Conservation (phyloP, 257 asterid genomes). For the Osmanthus fragrans region DNA sequence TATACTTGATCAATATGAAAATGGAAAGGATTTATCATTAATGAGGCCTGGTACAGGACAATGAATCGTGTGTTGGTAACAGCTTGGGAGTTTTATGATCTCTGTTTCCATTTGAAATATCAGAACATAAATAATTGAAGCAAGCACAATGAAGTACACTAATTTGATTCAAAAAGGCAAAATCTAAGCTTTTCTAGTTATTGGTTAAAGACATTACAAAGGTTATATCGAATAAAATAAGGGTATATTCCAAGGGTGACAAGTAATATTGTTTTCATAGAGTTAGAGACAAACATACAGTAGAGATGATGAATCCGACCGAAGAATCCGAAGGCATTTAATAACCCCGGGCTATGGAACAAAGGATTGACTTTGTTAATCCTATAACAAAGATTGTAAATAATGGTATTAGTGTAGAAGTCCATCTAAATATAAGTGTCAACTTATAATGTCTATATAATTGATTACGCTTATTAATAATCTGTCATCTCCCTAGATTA, state of each 20-base stretch:
- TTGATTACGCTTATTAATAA: background rate
- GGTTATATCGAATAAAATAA: background rate
- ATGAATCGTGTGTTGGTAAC: background rate
- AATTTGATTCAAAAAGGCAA: background rate
- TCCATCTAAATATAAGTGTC: background rate
- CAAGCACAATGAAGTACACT: background rate
- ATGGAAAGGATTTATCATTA: background rate
- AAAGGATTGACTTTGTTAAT: background rate
- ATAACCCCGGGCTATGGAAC: background rate
- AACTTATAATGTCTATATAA: background rate
- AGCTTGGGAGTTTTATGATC: background rate
- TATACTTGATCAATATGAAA: background rate
- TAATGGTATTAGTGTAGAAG: background rate
- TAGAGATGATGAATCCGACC: background rate
- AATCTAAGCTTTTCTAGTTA: background rate
- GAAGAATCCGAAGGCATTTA: background rate
- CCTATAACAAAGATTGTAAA: background rate
- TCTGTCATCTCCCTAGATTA: background rate
- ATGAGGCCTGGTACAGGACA: background rate
- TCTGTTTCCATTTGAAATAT: background rate
- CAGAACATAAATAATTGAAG: background rate
- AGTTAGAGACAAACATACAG: background rate
- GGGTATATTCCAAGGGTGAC: background rate
- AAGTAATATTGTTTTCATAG: background rate
- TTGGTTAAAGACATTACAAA: background rate